A percentile compares a stretch with the other conserved stretches of the same genome.
These are phyloP conservation scores for Aspergillus pseudonomiae DNA, from an alignment of 2,329 filamentous ascomycete species.

Conservation along the genomic window DNA sequence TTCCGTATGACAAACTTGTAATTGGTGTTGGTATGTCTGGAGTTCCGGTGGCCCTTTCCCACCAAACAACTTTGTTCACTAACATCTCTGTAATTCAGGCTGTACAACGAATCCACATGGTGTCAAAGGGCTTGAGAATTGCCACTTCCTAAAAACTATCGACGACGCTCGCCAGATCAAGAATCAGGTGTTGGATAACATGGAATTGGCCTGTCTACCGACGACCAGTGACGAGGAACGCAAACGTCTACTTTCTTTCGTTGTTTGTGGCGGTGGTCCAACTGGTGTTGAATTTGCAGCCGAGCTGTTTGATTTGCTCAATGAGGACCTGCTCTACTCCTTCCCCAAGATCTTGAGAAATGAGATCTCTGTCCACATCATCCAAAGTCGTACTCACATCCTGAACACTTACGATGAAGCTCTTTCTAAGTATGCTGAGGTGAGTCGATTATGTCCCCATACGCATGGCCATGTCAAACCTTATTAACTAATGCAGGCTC, in stretches of 20 bases:
- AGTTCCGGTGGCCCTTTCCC: not conserved
- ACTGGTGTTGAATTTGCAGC: slow-evolving; percentile 98
- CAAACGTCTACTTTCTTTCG: slow-evolving; percentile 85
- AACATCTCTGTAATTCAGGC: slow-evolving; percentile 44
- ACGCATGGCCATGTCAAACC: no score
- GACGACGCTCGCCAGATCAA: slow-evolving; percentile 88
- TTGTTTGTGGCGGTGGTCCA: slow-evolving; percentile 91
- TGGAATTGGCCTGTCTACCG: slow-evolving; percentile 89
- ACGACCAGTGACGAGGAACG: slow-evolving; percentile 89
- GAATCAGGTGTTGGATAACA: slow-evolving; percentile 83
- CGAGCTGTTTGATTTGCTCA: slow-evolving; percentile 92
- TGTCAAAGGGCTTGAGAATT: slow-evolving; percentile 90
- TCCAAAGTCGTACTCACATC: slow-evolving; percentile 92
- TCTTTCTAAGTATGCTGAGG: slow-evolving; percentile 86
- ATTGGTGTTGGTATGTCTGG: slow-evolving; percentile 70
- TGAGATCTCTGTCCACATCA: slow-evolving; percentile 95
- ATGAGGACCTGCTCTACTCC: slow-evolving; percentile 82
- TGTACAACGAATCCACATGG: slow-evolving; percentile 94
- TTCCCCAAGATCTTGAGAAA: slow-evolving; percentile 93
- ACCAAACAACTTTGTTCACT: not conserved
- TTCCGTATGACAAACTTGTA: slow-evolving; percentile 96
- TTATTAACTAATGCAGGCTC: slow-evolving; percentile 50
- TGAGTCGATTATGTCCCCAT: slow-evolving; percentile 24
- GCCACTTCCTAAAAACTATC: slow-evolving; percentile 93
- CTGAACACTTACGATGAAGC: slow-evolving; percentile 98